Conservation (phyloP, 2,329 filamentous ascomycete genomes). For the Pseudocercospora pini-densiflorae region DNA sequence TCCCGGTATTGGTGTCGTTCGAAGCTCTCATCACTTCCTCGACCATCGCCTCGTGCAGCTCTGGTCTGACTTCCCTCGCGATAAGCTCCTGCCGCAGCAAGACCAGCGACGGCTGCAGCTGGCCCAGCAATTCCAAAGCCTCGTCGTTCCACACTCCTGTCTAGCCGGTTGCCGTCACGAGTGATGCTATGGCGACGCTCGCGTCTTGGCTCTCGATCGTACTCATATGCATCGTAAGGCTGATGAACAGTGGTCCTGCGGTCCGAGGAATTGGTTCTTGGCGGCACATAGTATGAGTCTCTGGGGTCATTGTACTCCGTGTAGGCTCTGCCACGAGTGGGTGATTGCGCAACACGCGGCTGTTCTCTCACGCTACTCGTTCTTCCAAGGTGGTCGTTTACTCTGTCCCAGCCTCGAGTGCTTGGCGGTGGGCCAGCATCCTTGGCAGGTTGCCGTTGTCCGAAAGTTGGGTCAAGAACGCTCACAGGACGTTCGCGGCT, state of each 20-base stretch:
- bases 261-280: slow-evolving; percentile 45
- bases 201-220: slow-evolving; percentile 48
- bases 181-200: slow-evolving; percentile 43
- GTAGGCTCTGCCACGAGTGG: slow-evolving; percentile 33
- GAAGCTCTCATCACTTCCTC: slow-evolving; percentile 47
- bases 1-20: slow-evolving; percentile 43
- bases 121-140: slow-evolving; percentile 51
- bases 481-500: slow-evolving; percentile 51
- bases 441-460: slow-evolving; percentile 40
- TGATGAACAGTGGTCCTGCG: slow-evolving; percentile 43
- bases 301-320: slow-evolving; percentile 30
- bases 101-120: not conserved
- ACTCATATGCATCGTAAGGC: slow-evolving; percentile 45
- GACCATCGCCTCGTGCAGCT: slow-evolving; percentile 34
- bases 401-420: slow-evolving; percentile 72
- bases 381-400: slow-evolving; percentile 56
- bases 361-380: slow-evolving; percentile 52
- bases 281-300: slow-evolving; percentile 46
- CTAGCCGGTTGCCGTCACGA: slow-evolving; percentile 39
- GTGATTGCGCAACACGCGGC: slow-evolving; percentile 33
- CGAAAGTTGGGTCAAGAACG: slow-evolving; percentile 44
- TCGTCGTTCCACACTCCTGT: slow-evolving; percentile 50
- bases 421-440: slow-evolving; percentile 65
- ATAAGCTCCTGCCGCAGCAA: slow-evolving; percentile 15
- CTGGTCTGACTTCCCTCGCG: slow-evolving; percentile 31